phyloP scores from a whole-genome alignment of 2,329 filamentous ascomycete genomes.

The Byssochlamys sp. region DNA sequence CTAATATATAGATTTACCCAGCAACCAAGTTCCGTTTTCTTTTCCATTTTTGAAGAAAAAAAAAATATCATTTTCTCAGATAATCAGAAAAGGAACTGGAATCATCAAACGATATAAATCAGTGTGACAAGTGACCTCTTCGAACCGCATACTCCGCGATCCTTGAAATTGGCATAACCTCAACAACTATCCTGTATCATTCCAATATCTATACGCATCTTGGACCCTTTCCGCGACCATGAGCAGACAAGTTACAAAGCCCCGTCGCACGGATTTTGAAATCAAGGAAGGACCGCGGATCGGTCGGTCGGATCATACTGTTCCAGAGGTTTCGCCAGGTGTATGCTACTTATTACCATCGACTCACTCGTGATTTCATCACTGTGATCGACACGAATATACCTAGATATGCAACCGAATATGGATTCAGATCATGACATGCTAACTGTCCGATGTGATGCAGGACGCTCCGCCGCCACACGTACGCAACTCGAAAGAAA shows the following conservation, averaged over 20 bases:
- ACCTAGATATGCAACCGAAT: too few relatives aligned
- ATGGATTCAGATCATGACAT: neutral
- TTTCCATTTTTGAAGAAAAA: neutral
- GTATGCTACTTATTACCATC: neutral
- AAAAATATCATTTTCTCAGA: neutral
- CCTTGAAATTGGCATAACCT: too few relatives aligned
- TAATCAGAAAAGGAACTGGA: too few relatives aligned
- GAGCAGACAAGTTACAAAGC: neutral
- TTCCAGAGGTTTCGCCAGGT: neutral
- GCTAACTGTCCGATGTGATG: neutral
- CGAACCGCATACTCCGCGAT: too few relatives aligned
- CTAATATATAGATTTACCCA: too few relatives aligned
- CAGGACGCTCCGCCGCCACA: neutral
- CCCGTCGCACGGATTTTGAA: neutral
- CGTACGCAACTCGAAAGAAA: neutral
- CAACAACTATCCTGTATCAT: neutral
- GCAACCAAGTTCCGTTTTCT: neutral
- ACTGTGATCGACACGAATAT: too few relatives aligned
- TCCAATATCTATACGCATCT: neutral
- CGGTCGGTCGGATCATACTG: neutral
- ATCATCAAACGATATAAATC: too few relatives aligned
- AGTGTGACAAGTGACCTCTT: too few relatives aligned
- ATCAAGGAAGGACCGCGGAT: neutral
- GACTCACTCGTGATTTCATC: too few relatives aligned
- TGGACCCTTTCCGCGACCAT: neutral